Conservation (phyloP, 345 rosid genomes). For the Anastatica hierochuntica region DNA sequence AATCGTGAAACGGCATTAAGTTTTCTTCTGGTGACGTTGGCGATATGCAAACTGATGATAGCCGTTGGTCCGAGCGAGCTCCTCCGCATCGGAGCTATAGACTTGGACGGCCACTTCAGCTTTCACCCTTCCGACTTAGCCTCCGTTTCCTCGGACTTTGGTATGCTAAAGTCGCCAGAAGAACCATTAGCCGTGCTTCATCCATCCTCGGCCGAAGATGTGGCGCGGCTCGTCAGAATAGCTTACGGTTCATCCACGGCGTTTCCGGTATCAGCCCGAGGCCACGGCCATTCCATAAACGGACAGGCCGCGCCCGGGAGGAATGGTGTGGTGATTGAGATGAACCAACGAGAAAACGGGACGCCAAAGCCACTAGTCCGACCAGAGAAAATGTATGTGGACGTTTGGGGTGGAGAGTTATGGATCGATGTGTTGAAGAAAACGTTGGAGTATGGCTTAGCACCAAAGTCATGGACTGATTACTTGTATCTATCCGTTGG, state of each 20-base stretch:
- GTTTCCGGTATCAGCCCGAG: constrained; percentile 74
- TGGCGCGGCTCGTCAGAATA: constrained; percentile 44
- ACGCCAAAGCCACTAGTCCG: constrained; percentile 32
- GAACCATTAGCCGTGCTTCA: constrained; percentile 56
- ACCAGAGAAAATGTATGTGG: constrained; percentile 51
- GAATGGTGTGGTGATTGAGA: constrained; percentile 72
- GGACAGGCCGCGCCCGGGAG: constrained; percentile 63
- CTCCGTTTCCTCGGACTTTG: constrained; percentile 58
- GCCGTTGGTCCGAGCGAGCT: constrained; percentile 73
- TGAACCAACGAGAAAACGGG: constrained; percentile 21
- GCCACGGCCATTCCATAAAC: constrained; percentile 94
- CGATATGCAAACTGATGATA: constrained; percentile 46
- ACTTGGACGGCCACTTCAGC: constrained; percentile 50
- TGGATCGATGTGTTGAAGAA: constrained; percentile 86
- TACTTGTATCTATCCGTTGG: constrained; percentile 93
- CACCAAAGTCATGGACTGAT: constrained; percentile 98
- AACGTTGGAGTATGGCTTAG: constrained; percentile 60
- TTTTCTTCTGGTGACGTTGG: constrained; percentile 38
- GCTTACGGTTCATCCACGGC: constrained; percentile 40
- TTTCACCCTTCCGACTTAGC: constrained; percentile 44
- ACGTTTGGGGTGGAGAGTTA: constrained; percentile 98
- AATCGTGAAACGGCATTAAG: constrained; percentile 34
- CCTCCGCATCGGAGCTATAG: constrained; percentile 35
- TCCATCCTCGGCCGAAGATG: constrained; percentile 63
- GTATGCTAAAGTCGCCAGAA: constrained; percentile 38